Evolutionary conservation across 495 filamentous ascomycete genomes (phyloP).

Genomic region (Neurospora sp.): DNA sequence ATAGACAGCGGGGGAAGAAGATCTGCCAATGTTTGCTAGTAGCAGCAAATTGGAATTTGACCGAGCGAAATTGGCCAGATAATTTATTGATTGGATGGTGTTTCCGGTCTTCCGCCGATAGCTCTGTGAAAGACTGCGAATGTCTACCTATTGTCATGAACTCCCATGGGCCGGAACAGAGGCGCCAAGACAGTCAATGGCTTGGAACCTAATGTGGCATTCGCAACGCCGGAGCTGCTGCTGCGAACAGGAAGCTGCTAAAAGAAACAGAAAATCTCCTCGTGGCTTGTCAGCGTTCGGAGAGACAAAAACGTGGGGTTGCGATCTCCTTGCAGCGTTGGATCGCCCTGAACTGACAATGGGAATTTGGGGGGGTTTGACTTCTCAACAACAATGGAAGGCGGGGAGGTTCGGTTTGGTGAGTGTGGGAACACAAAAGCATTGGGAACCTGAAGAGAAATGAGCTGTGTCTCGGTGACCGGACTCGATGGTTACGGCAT

Average conservation of each 20-base stretch:
- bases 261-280: not conserved
- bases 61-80: not conserved
- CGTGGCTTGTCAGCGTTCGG: not conserved
- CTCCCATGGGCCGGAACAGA: not conserved
- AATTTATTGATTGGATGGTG: not conserved
- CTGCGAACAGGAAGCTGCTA: not conserved
- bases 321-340: not conserved
- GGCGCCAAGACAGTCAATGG: not conserved
- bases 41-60: not conserved
- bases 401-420: not conserved
- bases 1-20: not conserved
- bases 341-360: not conserved
- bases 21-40: not conserved
- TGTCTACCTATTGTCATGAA: not conserved
- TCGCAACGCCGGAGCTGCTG: not conserved
- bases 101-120: not conserved
- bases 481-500: not conserved
- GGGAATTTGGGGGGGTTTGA: not conserved
- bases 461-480: not conserved
- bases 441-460: not conserved
- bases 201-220: not conserved
- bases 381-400: not conserved
- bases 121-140: not conserved
- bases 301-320: not conserved
- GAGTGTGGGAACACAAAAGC: not conserved